Base-by-base conservation (phyloP, 208 protist genomes). In the Crithidia brevicula region DNA sequence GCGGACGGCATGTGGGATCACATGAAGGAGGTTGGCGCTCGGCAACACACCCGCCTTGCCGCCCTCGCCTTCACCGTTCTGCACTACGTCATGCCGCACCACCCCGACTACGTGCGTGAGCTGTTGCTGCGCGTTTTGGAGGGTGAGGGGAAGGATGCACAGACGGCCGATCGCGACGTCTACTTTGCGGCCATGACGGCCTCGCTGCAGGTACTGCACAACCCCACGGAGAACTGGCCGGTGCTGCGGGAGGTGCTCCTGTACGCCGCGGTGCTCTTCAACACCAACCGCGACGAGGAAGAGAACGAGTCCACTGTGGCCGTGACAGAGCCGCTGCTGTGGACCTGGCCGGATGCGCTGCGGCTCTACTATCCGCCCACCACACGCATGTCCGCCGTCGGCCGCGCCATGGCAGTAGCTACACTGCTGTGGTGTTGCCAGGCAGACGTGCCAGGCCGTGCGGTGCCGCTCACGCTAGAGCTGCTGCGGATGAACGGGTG, bases 221-320 rank as follows among this genome's bases (percentile, higher is more conserved):
- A 85, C 61, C 82, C 81, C 4, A 8, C 38, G 33, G 30, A 50
- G 8, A 72, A 82, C 57, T 93, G 83, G 82, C 50, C 73, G 9
- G 47, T 67, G 18, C 52, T 95, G 61, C 47, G 58, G 10, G 79
- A 80, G 22, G 72, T 88, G 61, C 58, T 96, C 18, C 73, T 95
- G 16, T 74, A 93, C 18, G 66, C 79, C 18, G 81, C 88, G 0
- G 74, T 96, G 25, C 63, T 96, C 38, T 87, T 85, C 74, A 92
- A 88, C 66, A 73, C 73, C 2, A 76, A 79, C 40, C 83, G 86
- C 34, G 89, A 95, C 42, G 89, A 93, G 60, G 92, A 95, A 64
- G 81, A 85, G 56, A 79, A 81, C 31, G 89, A 94, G 80, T 81
- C 80, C 11, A 83, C 87, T 34, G 71, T 94, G 62, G 81, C 92